Base-by-base conservation (phyloP, 2,329 filamentous ascomycete genomes). In the Colletotrichum horii region DNA sequence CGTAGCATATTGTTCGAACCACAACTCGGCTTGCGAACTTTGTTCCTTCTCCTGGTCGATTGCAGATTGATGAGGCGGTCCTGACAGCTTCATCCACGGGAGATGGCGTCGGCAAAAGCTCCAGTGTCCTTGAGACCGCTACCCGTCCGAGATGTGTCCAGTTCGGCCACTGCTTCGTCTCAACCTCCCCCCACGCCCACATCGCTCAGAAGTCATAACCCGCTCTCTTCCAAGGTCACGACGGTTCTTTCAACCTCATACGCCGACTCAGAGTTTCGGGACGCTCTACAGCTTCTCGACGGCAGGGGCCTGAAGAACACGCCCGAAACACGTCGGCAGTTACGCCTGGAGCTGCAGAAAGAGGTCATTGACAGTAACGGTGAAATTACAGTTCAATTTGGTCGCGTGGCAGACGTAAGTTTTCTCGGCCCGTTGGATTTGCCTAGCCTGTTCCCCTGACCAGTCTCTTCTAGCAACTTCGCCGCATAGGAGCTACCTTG, bases 301-400 rank as follows among this genome's bases (percentile, higher is more conserved):
- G 87, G 91, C 66, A 91, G 94, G 43, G 89, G 89, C 1, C 84
- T 96, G 16, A 87, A 90, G 71, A 98, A 98, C 82, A 95, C 92
- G 15, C 89, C 94, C 12, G 94, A 96, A 78, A 94, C 93, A 4
- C 91, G 97, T 67, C 92, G 96, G 8, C 93, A 95, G 74, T 86
- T 98, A 19, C 92, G 96, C 19, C 85, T 98, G 2, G 93, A 97
- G 82, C 89, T 98, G 2, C 96, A 98, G 82, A 96, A 94, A 83
- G 96, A 98, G 82, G 94, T 98, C 48, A 96, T 98, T 72, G 92
- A 96, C 78, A 96, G 94, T 85, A 98, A 98, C 91, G 96, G 94
- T 66, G 92, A 95, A 78, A 94, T 98, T 77, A 92, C 98, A 74
- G 89, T 91, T 70, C 95, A 98, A 82, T 98, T 98, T 85, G 95